These are phyloP conservation scores for Phytophthora macrochlamydospora DNA, from an alignment of 352 stramenopile genomes.

Conservation along the genomic window DNA sequence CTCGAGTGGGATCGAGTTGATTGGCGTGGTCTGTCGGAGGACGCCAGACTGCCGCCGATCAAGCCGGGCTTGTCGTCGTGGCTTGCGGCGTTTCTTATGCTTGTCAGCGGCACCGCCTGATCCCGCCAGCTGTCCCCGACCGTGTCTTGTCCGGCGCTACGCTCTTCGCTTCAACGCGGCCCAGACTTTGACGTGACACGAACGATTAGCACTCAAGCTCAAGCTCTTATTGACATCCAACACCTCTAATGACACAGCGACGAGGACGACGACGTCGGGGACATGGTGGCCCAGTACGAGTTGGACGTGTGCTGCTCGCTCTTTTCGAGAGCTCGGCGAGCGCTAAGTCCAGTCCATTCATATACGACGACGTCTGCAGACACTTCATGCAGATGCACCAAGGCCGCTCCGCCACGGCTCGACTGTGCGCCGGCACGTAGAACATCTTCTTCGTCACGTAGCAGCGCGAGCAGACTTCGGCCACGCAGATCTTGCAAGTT, in stretches of 20 bases:
- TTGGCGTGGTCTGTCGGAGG: background rate
- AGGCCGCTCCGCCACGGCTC: constrained; percentile 21
- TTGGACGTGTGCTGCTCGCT: constrained; percentile 11
- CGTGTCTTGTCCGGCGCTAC: constrained; percentile 1
- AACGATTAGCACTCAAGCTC: constrained; percentile 1
- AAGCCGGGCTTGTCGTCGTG: no score
- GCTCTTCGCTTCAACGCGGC: background rate
- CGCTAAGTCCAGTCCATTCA: constrained; percentile 31
- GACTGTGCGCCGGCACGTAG: constrained; percentile 24
- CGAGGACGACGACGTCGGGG: constrained; percentile 26
- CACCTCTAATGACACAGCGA: constrained; percentile 19
- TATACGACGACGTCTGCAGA: constrained; percentile 14
- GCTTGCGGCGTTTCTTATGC: background rate
- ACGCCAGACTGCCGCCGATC: no score
- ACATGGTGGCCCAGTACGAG: constrained; percentile 17
- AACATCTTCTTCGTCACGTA: constrained; percentile 43
- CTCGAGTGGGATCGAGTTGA: background rate
- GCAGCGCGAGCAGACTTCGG: constrained; percentile 28
- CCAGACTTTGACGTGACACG: background rate
- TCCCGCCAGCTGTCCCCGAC: background rate
- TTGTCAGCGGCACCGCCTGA: background rate
- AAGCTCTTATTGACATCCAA: constrained; percentile 4
- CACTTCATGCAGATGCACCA: constrained; percentile 35
- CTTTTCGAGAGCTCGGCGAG: constrained; percentile 24
- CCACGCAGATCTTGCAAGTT: constrained; percentile 36